Percentiles rank a stretch among this genome's conserved stretches.
phyloP scores from a whole-genome alignment of 2,329 filamentous ascomycete genomes.

The Neocucurbitaria cava region DNA sequence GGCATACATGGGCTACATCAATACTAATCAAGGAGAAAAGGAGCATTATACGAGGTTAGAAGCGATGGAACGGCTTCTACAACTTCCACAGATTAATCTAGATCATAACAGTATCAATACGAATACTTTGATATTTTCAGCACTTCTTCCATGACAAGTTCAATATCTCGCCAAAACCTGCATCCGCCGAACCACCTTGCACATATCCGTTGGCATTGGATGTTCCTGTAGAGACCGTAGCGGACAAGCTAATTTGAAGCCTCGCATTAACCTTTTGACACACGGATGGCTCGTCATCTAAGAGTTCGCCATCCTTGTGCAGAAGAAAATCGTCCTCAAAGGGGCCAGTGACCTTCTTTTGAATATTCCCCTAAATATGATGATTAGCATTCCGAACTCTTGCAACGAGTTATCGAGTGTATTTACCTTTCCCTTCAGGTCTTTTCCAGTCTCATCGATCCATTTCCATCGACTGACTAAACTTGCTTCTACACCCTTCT shows the following conservation, averaged over 20 bases:
- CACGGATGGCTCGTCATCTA: slow-evolving; percentile 22
- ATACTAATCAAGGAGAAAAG: too few species aligned
- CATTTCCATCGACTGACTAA: slow-evolving; percentile 40
- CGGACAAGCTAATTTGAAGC: slow-evolving; percentile 32
- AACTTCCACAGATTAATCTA: too few species aligned
- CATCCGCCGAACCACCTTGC: slow-evolving; percentile 21
- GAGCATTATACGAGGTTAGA: too few species aligned
- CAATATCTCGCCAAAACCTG: slow-evolving; percentile 26
- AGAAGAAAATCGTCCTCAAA: slow-evolving; percentile 31
- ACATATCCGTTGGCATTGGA: slow-evolving; percentile 18
- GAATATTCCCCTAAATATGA: slow-evolving; percentile 26
- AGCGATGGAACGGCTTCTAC: too few species aligned
- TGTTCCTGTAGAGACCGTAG: slow-evolving; percentile 18
- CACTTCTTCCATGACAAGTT: slow-evolving; percentile 36
- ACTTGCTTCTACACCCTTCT: slow-evolving; percentile 22
- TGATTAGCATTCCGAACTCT: background rate
- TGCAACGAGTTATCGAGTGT: background rate
- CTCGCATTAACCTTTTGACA: slow-evolving; percentile 33
- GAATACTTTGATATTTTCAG: background rate
- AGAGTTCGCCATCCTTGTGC: slow-evolving; percentile 34
- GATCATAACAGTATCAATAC: too few species aligned
- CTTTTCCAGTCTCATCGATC: slow-evolving; percentile 27
- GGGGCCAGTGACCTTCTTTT: slow-evolving; percentile 31
- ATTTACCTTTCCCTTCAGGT: slow-evolving; percentile 35
- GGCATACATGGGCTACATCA: too few species aligned